Base-by-base conservation (phyloP, 179 eudicot species). In the Silene coronaria region DNA sequence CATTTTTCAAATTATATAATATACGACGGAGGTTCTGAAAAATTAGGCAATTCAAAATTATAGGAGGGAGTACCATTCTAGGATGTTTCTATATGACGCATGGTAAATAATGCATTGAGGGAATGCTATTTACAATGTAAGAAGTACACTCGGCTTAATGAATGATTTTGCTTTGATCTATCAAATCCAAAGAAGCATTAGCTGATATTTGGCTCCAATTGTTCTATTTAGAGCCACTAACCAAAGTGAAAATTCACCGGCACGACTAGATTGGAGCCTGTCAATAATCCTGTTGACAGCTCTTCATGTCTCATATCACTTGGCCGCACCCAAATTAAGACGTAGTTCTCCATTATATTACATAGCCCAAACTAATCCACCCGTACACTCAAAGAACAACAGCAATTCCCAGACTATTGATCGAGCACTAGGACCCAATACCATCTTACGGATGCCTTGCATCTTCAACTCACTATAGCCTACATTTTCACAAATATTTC, bases 301-400 rank as follows among this genome's bases (percentile, higher is more conserved):
- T 23, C 16, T 17, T 4, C 1, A 3, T 45, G 32, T 3, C n/a
- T 13, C 34, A 23, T 21, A 46, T 46, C 59, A 70, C 59, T 23
- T 24, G n/a, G 72, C 57, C 22, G 3, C 62, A 9, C 30, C 36
- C 17, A 46, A 17, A 70, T 30, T 45, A 46, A 70, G n/a, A 42
- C 26, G 17, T n/a, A 8, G 16, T 21, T 19, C 22, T 32, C 48
- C 24, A 13, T 7, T 66, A 16, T 34, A 66, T 17, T 2, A 17
- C 70, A 68, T 9, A 21, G 72, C 57, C 71, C 28, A 67, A 38
- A 19, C 72, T 24, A 42, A 42, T 68, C 72, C 57, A 42, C 57
- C 72, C 57, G 5, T 22, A 14, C 72, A 70, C 34, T 23, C 21
- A 12, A 6, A 42, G 24, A 12, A 48, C 46, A 70, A 60, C 19